Percentiles rank a stretch among this genome's conserved stretches.
phyloP scores from a whole-genome alignment of 2,329 filamentous ascomycete genomes.

The Fusarium ramigenum region DNA sequence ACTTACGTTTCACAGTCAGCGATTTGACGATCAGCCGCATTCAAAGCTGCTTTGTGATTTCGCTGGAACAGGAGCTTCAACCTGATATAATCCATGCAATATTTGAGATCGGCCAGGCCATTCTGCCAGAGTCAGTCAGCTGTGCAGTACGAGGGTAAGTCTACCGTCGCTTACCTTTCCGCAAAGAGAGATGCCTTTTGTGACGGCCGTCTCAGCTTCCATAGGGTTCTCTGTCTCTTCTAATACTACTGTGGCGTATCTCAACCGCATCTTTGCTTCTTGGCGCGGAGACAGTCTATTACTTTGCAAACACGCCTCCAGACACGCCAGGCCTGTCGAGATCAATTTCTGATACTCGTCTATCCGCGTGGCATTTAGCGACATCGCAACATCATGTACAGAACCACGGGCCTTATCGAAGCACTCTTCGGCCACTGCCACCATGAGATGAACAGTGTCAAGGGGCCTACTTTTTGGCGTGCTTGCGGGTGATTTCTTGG shows the following conservation, averaged over 20 bases:
- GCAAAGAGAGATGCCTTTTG: slow-evolving; percentile 75
- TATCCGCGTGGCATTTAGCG: slow-evolving; percentile 54
- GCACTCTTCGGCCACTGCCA: slow-evolving; percentile 81
- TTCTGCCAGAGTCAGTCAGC: slow-evolving; percentile 48
- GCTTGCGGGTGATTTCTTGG: slow-evolving; percentile 54
- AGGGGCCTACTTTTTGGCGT: slow-evolving; percentile 54
- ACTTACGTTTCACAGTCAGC: slow-evolving; percentile 72
- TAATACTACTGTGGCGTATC: slow-evolving; percentile 75
- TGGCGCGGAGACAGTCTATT: slow-evolving; percentile 68
- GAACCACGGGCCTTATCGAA: slow-evolving; percentile 71
- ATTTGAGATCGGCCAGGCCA: slow-evolving; percentile 70
- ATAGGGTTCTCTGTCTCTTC: slow-evolving; percentile 81
- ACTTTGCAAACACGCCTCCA: slow-evolving; percentile 74
- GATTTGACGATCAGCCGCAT: slow-evolving; percentile 74
- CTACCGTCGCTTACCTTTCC: slow-evolving; percentile 62
- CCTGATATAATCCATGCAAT: slow-evolving; percentile 79
- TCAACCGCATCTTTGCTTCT: slow-evolving; percentile 74
- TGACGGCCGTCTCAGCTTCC: slow-evolving; percentile 76
- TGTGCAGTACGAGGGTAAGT: background rate
- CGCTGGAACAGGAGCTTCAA: slow-evolving; percentile 75
- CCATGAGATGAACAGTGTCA: slow-evolving; percentile 67
- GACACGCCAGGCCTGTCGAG: slow-evolving; percentile 75
- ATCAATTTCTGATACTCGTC: slow-evolving; percentile 78
- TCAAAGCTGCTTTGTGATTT: slow-evolving; percentile 77
- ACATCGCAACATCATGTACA: slow-evolving; percentile 57